A percentile compares a stretch with the other conserved stretches of the same genome.
phyloP scores from a whole-genome alignment of 495 filamentous ascomycete genomes.

The Neurospora cerealis region DNA sequence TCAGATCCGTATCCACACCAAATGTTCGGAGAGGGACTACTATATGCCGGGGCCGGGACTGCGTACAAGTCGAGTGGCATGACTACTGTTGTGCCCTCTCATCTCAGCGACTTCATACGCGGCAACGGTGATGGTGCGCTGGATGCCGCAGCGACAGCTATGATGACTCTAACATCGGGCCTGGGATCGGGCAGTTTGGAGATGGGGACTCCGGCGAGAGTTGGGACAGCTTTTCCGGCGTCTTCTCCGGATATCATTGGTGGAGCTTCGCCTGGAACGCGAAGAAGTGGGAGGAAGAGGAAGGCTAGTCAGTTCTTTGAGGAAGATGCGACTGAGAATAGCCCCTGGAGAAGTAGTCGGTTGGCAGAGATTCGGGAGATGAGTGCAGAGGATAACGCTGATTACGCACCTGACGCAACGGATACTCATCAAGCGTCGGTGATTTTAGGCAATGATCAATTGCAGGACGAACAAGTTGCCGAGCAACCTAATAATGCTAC shows the following conservation, averaged over 20 bases:
- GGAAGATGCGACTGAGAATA: not conserved
- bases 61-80: constrained; percentile 17
- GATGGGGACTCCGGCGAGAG: not conserved
- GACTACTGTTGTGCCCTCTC: constrained; percentile 10
- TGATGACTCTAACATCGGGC: not conserved
- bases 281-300: not conserved
- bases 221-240: not conserved
- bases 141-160: not conserved
- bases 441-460: not conserved
- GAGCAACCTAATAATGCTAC: not conserved
- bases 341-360: not conserved
- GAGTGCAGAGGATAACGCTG: not conserved
- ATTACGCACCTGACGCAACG: not conserved
- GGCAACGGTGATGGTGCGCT: not conserved
- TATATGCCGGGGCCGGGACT: not conserved
- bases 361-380: not conserved
- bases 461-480: too few relatives aligned
- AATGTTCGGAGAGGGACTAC: not conserved
- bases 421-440: not conserved
- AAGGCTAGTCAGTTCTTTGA: not conserved
- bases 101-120: not conserved
- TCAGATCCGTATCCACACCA: not conserved
- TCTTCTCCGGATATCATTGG: not conserved
- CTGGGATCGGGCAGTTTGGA: not conserved
- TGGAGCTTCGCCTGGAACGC: not conserved